phyloP scores from a whole-genome alignment of 768 basidiomycete species.

The Gloeopeniophorella convolvens region DNA sequence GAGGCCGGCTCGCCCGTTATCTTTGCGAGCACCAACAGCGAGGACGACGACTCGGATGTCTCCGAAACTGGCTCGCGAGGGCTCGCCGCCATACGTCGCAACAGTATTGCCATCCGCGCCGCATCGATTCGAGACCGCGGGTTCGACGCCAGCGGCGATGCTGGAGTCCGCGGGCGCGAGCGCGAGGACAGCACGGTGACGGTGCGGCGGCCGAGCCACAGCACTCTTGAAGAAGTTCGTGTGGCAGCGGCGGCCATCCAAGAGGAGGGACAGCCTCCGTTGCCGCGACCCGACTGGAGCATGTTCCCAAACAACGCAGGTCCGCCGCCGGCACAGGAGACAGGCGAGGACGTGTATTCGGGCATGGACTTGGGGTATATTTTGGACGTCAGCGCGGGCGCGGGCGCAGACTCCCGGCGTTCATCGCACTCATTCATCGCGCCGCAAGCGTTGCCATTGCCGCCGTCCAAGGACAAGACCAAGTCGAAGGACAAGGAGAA shows the following conservation, averaged over 20 bases:
- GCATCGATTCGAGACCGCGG: conserved; percentile 6
- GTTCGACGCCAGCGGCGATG: neutral
- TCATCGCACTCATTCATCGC: conserved; percentile 16
- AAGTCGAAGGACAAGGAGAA: conserved; percentile 14
- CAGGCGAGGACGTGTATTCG: conserved; percentile 10
- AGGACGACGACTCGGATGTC: conserved; percentile 15
- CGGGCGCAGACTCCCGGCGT: conserved; percentile 6
- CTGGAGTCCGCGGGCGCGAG: neutral
- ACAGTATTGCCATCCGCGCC: conserved; percentile 13
- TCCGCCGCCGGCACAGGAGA: neutral
- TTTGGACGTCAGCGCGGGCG: conserved; percentile 7
- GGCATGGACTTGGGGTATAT: conserved; percentile 17
- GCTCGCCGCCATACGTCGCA: conserved; percentile 9
- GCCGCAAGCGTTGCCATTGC: conserved; percentile 10
- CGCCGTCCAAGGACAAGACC: conserved; percentile 10
- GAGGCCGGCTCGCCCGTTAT: conserved; percentile 14
- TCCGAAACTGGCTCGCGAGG: conserved; percentile 9
- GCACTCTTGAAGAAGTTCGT: neutral
- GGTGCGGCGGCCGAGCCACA: conserved; percentile 5
- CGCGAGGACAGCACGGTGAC: conserved; percentile 12
- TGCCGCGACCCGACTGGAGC: conserved; percentile 11
- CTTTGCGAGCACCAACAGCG: conserved; percentile 8
- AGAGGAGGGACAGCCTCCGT: conserved; percentile 7
- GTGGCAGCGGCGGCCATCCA: neutral
- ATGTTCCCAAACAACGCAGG: conserved; percentile 7